Evolutionary conservation across 2,329 filamentous ascomycete genomes (phyloP).

Genomic region (Botryosphaeria dothidea): DNA sequence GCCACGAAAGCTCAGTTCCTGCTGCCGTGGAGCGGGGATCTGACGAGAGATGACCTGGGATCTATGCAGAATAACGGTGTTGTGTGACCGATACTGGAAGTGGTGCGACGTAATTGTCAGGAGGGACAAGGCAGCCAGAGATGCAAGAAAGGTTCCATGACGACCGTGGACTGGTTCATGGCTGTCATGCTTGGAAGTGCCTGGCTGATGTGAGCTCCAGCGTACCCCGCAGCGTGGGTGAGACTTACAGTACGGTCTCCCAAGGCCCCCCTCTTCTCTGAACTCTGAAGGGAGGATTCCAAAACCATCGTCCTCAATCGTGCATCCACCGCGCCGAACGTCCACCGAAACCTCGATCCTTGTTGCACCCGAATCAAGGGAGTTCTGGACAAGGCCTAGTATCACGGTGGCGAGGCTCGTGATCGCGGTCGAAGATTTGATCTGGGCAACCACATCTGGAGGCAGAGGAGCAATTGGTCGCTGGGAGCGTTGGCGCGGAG

Average conservation of each 20-base stretch:
- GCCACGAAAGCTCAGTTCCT: constrained; percentile 55
- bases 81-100: constrained; percentile 58
- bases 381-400: constrained; percentile 75
- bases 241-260: constrained; percentile 68
- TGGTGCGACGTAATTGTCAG: constrained; percentile 76
- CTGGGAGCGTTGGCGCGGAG: constrained; percentile 4
- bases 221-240: constrained; percentile 13
- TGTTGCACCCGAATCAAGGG: constrained; percentile 75
- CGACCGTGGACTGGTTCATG: constrained; percentile 60
- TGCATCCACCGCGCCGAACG: constrained; percentile 72
- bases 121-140: constrained; percentile 73
- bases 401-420: constrained; percentile 72
- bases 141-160: constrained; percentile 75
- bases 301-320: constrained; percentile 78
- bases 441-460: constrained; percentile 69
- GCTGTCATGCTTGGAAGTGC: constrained; percentile 70
- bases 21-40: constrained; percentile 59
- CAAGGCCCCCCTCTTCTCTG: constrained; percentile 66
- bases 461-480: constrained; percentile 66
- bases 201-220: constrained; percentile 47
- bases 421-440: constrained; percentile 82
- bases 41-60: constrained; percentile 66
- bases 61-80: constrained; percentile 70
- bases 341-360: constrained; percentile 72
- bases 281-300: constrained; percentile 80